A percentile compares a stretch with the other conserved stretches of the same genome.
phyloP scores from a whole-genome alignment of 2,329 filamentous ascomycete species.

The Stylonectria norvegica region DNA sequence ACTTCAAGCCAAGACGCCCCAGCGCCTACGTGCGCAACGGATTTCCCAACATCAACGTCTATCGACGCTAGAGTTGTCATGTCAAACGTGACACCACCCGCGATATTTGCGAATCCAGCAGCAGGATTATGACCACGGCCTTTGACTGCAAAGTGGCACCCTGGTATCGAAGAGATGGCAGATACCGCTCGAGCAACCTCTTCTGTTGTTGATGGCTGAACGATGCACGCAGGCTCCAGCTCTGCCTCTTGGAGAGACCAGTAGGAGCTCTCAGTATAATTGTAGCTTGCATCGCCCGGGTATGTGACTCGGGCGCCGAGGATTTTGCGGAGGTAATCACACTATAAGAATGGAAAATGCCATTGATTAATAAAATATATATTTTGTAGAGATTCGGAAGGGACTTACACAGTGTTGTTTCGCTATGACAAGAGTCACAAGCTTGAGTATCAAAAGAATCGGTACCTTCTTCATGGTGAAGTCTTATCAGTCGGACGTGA shows the following conservation, averaged over 20 bases:
- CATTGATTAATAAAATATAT: neutral
- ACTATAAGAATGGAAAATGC: neutral
- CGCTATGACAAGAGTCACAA: neutral
- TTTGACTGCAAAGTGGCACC: constrained; percentile 43
- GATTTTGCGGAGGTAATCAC: neutral
- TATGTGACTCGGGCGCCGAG: neutral
- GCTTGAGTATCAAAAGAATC: neutral
- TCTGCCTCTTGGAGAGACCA: neutral
- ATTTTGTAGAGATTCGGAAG: neutral
- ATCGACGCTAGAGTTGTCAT: constrained; percentile 34
- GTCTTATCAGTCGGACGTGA: neutral
- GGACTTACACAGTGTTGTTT: neutral
- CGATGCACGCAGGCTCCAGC: neutral
- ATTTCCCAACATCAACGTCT: neutral
- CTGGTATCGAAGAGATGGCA: neutral
- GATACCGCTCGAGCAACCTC: neutral
- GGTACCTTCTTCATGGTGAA: neutral
- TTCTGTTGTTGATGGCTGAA: neutral
- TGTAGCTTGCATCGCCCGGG: neutral
- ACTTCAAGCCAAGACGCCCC: neutral
- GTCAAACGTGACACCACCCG: constrained; percentile 41
- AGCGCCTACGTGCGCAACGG: neutral
- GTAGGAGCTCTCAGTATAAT: neutral
- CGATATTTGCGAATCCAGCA: constrained; percentile 40
- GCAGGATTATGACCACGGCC: constrained; percentile 51